Conservation (phyloP, 169 alveolate species). For the Plasmodium berghei region DNA sequence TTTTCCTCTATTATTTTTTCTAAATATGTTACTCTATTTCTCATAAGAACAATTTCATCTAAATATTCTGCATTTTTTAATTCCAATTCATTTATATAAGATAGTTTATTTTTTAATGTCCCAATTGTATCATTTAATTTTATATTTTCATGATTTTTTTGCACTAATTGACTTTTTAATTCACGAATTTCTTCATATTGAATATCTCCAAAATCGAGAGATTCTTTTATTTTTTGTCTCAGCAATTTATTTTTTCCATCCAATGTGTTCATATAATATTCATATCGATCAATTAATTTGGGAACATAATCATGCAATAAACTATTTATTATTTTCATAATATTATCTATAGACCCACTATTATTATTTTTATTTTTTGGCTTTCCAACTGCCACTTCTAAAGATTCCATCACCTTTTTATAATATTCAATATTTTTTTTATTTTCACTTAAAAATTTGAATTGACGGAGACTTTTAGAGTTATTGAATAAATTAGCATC, state of each 20-base stretch:
- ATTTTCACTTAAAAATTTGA: slow-evolving; percentile 43
- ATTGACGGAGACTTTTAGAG: slow-evolving; percentile 35
- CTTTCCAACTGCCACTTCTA: slow-evolving; percentile 45
- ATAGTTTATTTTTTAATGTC: slow-evolving; percentile 37
- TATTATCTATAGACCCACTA: slow-evolving; percentile 42
- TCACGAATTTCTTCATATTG: slow-evolving; percentile 72
- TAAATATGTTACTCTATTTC: slow-evolving; percentile 58
- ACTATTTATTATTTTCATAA: slow-evolving; percentile 68
- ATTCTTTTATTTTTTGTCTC: slow-evolving; percentile 55
- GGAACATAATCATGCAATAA: slow-evolving; percentile 68
- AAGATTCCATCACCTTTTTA: slow-evolving; percentile 38
- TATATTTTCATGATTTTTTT: slow-evolving; percentile 56
- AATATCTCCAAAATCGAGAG: slow-evolving; percentile 57
- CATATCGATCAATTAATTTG: slow-evolving; percentile 66
- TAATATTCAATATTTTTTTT: slow-evolving; percentile 41
- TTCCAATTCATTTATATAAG: slow-evolving; percentile 51
- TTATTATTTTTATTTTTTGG: slow-evolving; percentile 18
- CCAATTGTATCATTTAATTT: slow-evolving; percentile 65
- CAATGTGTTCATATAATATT: slow-evolving; percentile 57
- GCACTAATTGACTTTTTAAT: slow-evolving; percentile 44
- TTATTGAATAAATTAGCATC: slow-evolving; percentile 19
- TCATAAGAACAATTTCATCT: slow-evolving; percentile 66
- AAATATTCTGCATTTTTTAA: slow-evolving; percentile 58
- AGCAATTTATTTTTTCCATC: slow-evolving; percentile 63
- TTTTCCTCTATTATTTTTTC: slow-evolving; percentile 69